Evolutionary conservation across 257 asterid genomes (phyloP).

Genomic region (Thymus mandschuricus): DNA sequence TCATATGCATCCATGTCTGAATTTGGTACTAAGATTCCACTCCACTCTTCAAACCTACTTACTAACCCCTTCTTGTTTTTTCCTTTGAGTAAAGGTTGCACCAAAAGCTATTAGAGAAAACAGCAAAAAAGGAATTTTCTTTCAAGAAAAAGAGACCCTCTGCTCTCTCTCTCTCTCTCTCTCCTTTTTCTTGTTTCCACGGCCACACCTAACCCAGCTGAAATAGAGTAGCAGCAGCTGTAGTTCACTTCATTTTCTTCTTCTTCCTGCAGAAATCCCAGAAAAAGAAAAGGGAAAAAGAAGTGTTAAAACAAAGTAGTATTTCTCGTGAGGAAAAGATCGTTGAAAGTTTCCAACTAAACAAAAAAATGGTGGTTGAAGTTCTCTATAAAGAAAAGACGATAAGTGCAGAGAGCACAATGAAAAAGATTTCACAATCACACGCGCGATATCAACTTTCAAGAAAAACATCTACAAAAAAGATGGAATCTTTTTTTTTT

Average conservation of each 20-base stretch:
- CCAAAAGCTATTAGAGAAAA: conserved; percentile 30
- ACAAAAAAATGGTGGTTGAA: conserved; percentile 43
- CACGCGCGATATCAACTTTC: conserved; percentile 31
- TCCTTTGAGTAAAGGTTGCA: conserved; percentile 36
- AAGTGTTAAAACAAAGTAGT: conserved; percentile 21
- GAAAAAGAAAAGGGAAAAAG: conserved; percentile 21
- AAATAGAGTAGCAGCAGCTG: conserved; percentile 26
- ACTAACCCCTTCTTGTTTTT: conserved; percentile 14
- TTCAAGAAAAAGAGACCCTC: background rate
- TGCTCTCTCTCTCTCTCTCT: conserved; percentile 18
- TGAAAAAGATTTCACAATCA: background rate
- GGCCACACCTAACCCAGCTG: conserved; percentile 31
- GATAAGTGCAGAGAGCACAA: conserved; percentile 6
- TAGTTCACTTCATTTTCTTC: conserved; percentile 44
- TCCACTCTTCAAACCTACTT: conserved; percentile 44
- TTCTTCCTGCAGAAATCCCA: conserved; percentile 53
- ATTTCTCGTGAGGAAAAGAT: conserved; percentile 35
- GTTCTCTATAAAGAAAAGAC: conserved; percentile 43
- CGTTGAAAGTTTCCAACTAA: conserved; percentile 34
- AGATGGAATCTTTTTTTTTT: conserved; percentile 16
- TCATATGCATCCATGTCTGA: conserved; percentile 69
- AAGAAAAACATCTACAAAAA: conserved; percentile 9
- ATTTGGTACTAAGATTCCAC: conserved; percentile 48
- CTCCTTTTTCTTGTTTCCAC: conserved; percentile 36
- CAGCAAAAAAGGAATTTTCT: conserved; percentile 25